phyloP scores from a whole-genome alignment of 768 basidiomycete genomes.

The Tylopilus rubrobrunneus region DNA sequence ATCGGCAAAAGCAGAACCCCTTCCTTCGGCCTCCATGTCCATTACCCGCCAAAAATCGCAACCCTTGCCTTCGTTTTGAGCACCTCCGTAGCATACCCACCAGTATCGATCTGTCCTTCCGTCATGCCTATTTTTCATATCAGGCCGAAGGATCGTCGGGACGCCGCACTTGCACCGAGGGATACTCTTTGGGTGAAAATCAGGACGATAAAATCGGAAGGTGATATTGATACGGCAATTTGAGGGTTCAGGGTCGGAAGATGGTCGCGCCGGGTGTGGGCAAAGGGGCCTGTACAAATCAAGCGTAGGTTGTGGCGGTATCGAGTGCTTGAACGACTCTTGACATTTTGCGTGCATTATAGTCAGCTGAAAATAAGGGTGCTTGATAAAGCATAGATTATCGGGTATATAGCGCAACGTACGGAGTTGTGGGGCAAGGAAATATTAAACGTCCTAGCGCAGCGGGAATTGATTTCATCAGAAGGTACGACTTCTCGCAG shows the following conservation, averaged over 20 bases:
- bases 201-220: constrained; percentile 82
- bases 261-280: constrained; percentile 31
- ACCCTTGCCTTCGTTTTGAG: constrained; percentile 81
- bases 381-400: not conserved
- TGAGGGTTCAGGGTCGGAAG: constrained; percentile 38
- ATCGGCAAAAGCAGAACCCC: constrained; percentile 45
- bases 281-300: constrained; percentile 67
- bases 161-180: constrained; percentile 73
- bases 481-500: constrained; percentile 73
- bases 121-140: constrained; percentile 71
- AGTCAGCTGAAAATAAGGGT: constrained; percentile 45
- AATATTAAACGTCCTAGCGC: constrained; percentile 71
- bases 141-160: constrained; percentile 66
- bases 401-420: constrained; percentile 20
- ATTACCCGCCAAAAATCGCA: constrained; percentile 73
- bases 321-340: constrained; percentile 76
- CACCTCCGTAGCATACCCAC: constrained; percentile 74
- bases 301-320: constrained; percentile 67
- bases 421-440: constrained; percentile 79
- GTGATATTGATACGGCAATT: constrained; percentile 82
- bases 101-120: constrained; percentile 60
- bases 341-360: constrained; percentile 88
- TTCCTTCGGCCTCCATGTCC: constrained; percentile 64
- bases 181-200: constrained; percentile 61
- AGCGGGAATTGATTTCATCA: constrained; percentile 52